Conservation (phyloP, 2,329 filamentous ascomycete genomes). For the Ophiostoma perfectum region DNA sequence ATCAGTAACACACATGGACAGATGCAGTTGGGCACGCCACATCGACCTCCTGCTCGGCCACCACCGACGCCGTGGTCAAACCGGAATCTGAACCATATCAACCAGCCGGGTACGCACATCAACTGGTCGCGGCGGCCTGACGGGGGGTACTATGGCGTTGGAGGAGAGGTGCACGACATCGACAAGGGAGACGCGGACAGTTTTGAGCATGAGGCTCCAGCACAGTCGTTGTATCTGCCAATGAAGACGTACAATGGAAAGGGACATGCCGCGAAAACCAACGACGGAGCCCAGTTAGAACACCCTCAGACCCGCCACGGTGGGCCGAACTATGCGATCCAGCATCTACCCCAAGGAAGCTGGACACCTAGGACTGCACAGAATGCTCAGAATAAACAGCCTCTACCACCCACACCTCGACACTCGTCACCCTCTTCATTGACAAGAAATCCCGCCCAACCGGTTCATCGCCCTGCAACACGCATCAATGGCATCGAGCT, state of each 20-base stretch:
- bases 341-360: neutral
- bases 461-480: neutral
- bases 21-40: neutral
- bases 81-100: neutral
- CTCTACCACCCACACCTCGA: conserved; percentile 15
- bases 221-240: neutral
- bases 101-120: neutral
- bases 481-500: conserved; percentile 36
- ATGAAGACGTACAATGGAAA: neutral
- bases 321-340: neutral
- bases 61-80: neutral
- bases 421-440: conserved; percentile 15
- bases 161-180: neutral
- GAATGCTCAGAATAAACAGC: neutral
- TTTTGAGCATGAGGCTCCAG: neutral
- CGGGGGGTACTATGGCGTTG: neutral
- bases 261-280: neutral
- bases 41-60: neutral
- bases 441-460: neutral
- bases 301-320: neutral
- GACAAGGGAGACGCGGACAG: neutral
- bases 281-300: neutral
- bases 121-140: conserved; percentile 17
- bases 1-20: conserved; percentile 1
- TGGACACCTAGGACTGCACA: neutral